A percentile compares a stretch with the other conserved stretches of the same genome.
These are phyloP conservation scores for Candida parachauliodes DNA, from an alignment of 805 yeast species.

Conservation along the genomic window DNA sequence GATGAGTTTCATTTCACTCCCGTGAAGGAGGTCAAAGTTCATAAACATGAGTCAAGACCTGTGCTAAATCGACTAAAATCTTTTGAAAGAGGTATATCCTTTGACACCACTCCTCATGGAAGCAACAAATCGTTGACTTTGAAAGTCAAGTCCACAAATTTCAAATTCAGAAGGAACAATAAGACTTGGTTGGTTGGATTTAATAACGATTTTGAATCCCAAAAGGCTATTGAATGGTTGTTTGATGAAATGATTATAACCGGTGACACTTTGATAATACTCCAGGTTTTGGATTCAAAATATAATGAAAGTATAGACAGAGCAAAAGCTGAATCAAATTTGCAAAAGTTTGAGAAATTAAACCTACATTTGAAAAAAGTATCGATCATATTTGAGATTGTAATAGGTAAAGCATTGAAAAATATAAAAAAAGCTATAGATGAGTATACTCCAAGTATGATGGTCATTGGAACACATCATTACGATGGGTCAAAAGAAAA, in stretches of 20 bases:
- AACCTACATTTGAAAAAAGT: constrained; percentile 34
- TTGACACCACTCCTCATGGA: constrained; percentile 33
- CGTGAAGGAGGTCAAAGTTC: constrained; percentile 9
- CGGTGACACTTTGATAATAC: constrained; percentile 41
- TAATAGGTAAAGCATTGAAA: constrained; percentile 40
- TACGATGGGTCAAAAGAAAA: constrained; percentile 26
- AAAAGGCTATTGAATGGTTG: constrained; percentile 41
- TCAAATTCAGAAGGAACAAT: constrained; percentile 42
- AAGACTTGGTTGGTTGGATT: constrained; percentile 40
- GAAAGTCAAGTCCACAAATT: constrained; percentile 40
- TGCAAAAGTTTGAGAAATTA: constrained; percentile 29
- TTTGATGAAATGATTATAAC: constrained; percentile 41
- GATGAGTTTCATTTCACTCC: constrained; percentile 9
- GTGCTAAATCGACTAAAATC: constrained; percentile 15
- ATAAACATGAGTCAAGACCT: constrained; percentile 11
- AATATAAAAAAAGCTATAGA: constrained; percentile 35
- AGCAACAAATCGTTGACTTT: constrained; percentile 34
- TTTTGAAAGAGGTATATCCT: constrained; percentile 39
- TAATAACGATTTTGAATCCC: constrained; percentile 34
- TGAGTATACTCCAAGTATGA: constrained; percentile 43
- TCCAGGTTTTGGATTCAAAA: constrained; percentile 41
- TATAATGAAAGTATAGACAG: constrained; percentile 24
- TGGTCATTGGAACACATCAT: constrained; percentile 36
- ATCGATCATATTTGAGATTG: constrained; percentile 38
- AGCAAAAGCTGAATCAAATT: constrained; percentile 21